phyloP scores from a whole-genome alignment of 306 rosid species.

The Quercus mongolica region DNA sequence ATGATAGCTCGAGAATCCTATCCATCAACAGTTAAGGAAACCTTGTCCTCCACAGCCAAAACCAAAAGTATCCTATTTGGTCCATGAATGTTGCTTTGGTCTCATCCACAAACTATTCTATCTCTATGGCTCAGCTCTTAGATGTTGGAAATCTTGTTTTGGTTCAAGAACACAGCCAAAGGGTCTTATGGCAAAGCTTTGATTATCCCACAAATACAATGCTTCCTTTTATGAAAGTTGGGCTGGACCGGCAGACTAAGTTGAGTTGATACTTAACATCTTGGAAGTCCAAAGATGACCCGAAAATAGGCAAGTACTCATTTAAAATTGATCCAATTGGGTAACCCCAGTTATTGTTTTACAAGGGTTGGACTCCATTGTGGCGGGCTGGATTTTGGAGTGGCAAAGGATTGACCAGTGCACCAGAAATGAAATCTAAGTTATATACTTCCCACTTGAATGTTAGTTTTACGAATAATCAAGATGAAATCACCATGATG shows the following conservation, averaged over 20 bases:
- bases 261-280: slow-evolving; percentile 24
- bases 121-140: slow-evolving; percentile 18
- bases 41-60: slow-evolving; percentile 6
- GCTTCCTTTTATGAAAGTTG: slow-evolving; percentile 19
- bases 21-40: slow-evolving; percentile 26
- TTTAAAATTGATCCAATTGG: slow-evolving; percentile 27
- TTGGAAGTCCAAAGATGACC: slow-evolving; percentile 40
- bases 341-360: slow-evolving; percentile 40
- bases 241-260: slow-evolving; percentile 18
- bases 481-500: neutral
- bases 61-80: neutral
- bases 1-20: slow-evolving; percentile 30
- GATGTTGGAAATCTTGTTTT: slow-evolving; percentile 31
- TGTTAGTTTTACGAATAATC: slow-evolving; percentile 15
- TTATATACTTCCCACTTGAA: slow-evolving; percentile 1
- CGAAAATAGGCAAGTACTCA: slow-evolving; percentile 34
- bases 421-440: slow-evolving; percentile 20
- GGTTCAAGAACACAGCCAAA: neutral
- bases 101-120: neutral
- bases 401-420: slow-evolving; percentile 26
- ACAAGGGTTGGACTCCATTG: neutral
- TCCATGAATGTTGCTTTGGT: neutral
- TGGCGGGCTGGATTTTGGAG: slow-evolving; percentile 40
- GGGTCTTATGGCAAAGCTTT: slow-evolving; percentile 33
- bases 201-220: slow-evolving; percentile 26